Percentiles rank a stretch among this genome's conserved stretches.
Evolutionary conservation across 345 rosid genomes (phyloP).

Genomic region (Citrus inodora): DNA sequence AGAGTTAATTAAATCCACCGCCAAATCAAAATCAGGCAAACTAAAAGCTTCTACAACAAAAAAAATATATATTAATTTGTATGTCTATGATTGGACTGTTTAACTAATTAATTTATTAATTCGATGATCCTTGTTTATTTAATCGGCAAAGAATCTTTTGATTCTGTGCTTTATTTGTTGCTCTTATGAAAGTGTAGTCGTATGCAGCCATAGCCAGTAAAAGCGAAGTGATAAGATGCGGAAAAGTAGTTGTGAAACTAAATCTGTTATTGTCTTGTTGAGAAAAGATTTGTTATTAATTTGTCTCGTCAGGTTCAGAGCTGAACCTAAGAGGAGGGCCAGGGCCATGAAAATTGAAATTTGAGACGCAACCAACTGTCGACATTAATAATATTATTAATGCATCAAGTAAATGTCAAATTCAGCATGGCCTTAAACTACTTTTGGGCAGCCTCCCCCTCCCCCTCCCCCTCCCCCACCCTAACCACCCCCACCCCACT

Average conservation of each 20-base stretch:
- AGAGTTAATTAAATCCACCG: no score
- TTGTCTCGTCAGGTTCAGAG: not conserved
- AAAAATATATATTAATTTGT: no score
- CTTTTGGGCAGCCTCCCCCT: not conserved
- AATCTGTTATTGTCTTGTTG: not conserved
- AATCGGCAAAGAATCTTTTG: not conserved
- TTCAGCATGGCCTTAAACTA: conserved; percentile 1
- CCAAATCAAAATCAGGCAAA: no score
- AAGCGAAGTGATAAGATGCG: not conserved
- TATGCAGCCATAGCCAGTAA: not conserved
- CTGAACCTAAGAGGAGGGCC: no score
- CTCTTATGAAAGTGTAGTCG: not conserved
- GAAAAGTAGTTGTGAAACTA: not conserved
- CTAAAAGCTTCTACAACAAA: no score
- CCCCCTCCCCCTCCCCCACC: no score
- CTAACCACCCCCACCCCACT: not conserved
- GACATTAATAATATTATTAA: not conserved
- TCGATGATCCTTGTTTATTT: not conserved
- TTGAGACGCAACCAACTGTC: not conserved
- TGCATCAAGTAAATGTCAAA: conserved; percentile 8
- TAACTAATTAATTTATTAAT: no score
- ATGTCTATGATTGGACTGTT: not conserved
- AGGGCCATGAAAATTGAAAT: not conserved
- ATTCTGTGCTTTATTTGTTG: not conserved
- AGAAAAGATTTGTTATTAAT: not conserved